These are phyloP conservation scores for Neopestalotiopsis clavispora DNA, from an alignment of 2,329 filamentous ascomycete genomes.

Conservation along the genomic window DNA sequence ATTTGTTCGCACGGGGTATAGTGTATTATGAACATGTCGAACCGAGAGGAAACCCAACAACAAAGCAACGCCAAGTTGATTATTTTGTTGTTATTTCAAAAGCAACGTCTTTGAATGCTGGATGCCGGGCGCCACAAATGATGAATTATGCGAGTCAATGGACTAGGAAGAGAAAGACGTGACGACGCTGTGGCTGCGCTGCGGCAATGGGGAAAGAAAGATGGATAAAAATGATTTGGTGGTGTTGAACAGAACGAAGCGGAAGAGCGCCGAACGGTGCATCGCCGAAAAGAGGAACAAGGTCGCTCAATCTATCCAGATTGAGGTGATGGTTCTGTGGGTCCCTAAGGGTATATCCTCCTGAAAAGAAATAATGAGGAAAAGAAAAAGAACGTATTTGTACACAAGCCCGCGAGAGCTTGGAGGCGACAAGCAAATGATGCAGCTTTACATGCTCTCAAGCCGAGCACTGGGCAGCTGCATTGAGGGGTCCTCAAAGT, in stretches of 20 bases:
- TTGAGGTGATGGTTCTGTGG: conserved; percentile 10
- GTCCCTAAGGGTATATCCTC: conserved; percentile 13
- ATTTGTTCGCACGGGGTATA: conserved; percentile 6
- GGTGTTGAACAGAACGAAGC: not conserved
- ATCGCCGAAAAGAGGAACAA: not conserved
- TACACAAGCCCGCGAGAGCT: not conserved
- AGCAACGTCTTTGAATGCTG: not conserved
- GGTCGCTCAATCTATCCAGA: not conserved
- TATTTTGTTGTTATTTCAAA: not conserved
- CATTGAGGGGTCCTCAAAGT: conserved; percentile 62
- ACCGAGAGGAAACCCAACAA: not conserved
- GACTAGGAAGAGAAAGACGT: conserved; percentile 7
- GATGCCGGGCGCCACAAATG: conserved; percentile 10
- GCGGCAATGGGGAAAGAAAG: not conserved
- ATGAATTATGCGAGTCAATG: conserved; percentile 15
- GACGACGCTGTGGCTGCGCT: not conserved
- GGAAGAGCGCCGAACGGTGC: not conserved
- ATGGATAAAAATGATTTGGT: not conserved
- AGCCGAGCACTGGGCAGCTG: conserved; percentile 65
- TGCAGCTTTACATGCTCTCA: conserved; percentile 52
- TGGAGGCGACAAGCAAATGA: not conserved
- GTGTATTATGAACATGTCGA: conserved; percentile 9
- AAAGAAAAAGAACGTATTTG: not conserved
- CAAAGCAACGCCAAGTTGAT: conserved; percentile 2
- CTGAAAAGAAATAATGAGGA: not conserved